phyloP scores from a whole-genome alignment of 2,329 filamentous ascomycete species.

The Aspergillus ustus region DNA sequence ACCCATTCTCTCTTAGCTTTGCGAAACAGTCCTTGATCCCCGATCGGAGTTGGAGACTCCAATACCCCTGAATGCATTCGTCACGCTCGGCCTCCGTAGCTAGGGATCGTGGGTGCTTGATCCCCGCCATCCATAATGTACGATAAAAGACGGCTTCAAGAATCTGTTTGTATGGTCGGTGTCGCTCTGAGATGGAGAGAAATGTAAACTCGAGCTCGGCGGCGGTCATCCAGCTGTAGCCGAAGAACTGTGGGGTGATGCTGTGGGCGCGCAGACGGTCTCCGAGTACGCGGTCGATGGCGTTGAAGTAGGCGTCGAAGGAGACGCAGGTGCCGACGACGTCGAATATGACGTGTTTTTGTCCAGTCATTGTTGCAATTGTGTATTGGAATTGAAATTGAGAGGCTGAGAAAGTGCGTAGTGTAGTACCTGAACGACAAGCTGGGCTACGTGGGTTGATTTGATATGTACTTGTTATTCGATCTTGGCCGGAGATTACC shows the following conservation, averaged over 20 bases:
- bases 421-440: too few relatives aligned
- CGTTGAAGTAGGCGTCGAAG: conserved; percentile 47
- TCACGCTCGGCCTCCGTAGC: conserved; percentile 48
- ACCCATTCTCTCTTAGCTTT: conserved; percentile 51
- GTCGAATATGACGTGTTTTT: conserved; percentile 56
- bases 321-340: conserved; percentile 56
- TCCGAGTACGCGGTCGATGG: conserved; percentile 46
- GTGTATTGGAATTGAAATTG: background rate
- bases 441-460: too few relatives aligned
- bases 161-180: conserved; percentile 47
- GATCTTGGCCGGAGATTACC: too few relatives aligned
- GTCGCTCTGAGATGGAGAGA: conserved; percentile 47
- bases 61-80: conserved; percentile 43
- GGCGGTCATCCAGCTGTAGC: conserved; percentile 50
- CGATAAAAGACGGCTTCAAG: conserved; percentile 51
- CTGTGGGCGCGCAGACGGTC: conserved; percentile 35
- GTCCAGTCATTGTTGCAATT: conserved; percentile 4
- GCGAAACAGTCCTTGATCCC: conserved; percentile 45
- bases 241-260: conserved; percentile 46
- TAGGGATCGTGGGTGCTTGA: conserved; percentile 43
- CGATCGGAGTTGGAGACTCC: conserved; percentile 35
- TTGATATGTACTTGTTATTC: too few relatives aligned
- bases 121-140: conserved; percentile 45
- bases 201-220: conserved; percentile 54
- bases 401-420: too few relatives aligned